Conservation (phyloP, 352 stramenopile genomes). For the Globisporangium middletonii region DNA sequence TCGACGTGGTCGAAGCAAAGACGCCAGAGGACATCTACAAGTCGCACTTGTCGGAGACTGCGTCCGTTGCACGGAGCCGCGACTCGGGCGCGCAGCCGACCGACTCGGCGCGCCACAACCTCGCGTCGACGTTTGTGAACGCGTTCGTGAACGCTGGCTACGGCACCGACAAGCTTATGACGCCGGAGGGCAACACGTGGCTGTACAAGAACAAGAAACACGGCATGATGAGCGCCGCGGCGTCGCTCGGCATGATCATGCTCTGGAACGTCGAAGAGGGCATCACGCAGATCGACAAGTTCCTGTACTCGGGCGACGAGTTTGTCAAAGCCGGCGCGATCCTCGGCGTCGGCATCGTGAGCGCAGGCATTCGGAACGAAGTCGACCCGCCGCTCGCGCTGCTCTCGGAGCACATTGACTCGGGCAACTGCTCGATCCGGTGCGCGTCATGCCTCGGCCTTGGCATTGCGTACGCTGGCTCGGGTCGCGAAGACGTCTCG, state of each 20-base stretch:
- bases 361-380: constrained; percentile 93
- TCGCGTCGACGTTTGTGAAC: constrained; percentile 99
- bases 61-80: constrained; percentile 63
- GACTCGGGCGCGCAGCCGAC: constrained; percentile 78
- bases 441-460: constrained; percentile 93
- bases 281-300: constrained; percentile 99
- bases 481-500: constrained; percentile 94
- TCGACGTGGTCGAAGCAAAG: constrained; percentile 97
- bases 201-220: constrained; percentile 99
- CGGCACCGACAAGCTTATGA: constrained; percentile 95
- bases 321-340: constrained; percentile 98
- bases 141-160: constrained; percentile 99
- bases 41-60: constrained; percentile 96
- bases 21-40: constrained; percentile 99
- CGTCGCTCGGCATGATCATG: constrained; percentile 97
- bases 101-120: constrained; percentile 97
- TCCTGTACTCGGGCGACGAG: constrained; percentile 97
- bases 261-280: constrained; percentile 99
- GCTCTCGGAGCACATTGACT: constrained; percentile 96
- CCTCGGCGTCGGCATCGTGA: constrained; percentile 96
- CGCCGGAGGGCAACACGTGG: constrained; percentile 94
- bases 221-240: constrained; percentile 97
- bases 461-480: constrained; percentile 97
- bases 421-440: constrained; percentile 91
- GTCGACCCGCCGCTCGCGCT: constrained; percentile 96